These are phyloP conservation scores for Eucalyptus sp. DNA, from an alignment of 345 rosid genomes.

Conservation along the genomic window DNA sequence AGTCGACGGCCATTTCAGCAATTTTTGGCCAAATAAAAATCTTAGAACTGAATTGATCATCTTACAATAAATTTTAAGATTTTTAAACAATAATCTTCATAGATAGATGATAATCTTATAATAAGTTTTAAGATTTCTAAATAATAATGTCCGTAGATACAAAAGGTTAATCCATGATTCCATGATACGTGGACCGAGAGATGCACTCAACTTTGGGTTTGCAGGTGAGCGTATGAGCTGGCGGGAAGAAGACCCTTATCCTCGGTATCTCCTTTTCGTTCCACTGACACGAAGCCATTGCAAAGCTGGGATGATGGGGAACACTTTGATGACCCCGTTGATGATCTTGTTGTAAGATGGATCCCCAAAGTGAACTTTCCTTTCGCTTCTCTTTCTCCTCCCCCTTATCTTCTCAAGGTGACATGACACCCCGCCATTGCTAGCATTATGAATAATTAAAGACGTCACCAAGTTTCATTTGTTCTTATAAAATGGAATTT, in stretches of 20 bases:
- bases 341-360: neutral
- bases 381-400: neutral
- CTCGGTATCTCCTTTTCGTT: neutral
- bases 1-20: accelerated
- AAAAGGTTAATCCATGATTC: neutral
- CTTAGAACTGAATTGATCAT: accelerated
- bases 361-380: neutral
- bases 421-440: neutral
- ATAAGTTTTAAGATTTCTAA: neutral
- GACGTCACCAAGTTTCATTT: neutral
- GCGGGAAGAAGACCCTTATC: neutral
- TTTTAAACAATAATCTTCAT: neutral
- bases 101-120: neutral
- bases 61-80: accelerated
- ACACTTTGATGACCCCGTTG: neutral
- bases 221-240: neutral
- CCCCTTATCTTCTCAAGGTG: neutral
- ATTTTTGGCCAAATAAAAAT: accelerated
- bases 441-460: neutral
- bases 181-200: neutral
- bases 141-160: neutral
- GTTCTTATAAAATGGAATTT: neutral
- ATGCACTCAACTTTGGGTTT: neutral
- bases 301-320: neutral
- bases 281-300: neutral